phyloP scores from a whole-genome alignment of 163 green algal genomes.

The Trebouxia gelatinosa region DNA sequence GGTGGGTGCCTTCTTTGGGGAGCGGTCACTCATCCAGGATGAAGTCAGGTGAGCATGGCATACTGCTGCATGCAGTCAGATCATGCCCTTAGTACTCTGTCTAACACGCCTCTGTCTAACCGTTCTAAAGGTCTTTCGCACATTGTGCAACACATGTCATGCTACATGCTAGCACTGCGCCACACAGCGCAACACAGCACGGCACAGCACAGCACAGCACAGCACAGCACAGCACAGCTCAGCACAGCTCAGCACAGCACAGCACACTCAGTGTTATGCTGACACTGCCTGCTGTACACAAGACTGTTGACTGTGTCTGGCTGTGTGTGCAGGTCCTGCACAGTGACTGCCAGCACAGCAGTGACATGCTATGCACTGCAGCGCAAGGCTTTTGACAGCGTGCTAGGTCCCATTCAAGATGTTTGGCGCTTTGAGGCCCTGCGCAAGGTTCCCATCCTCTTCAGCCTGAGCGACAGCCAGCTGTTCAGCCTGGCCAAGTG shows the following conservation, averaged over 20 bases:
- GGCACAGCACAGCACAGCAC: no score
- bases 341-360: constrained; percentile 54
- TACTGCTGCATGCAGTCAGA: not conserved
- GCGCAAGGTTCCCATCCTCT: constrained; percentile 81
- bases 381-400: constrained; percentile 65
- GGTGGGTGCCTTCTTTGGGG: constrained; percentile 78
- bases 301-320: constrained; percentile 1
- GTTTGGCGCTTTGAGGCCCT: constrained; percentile 86
- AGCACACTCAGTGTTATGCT: no score
- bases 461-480: constrained; percentile 75
- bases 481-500: constrained; percentile 75
- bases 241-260: no score
- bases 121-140: no score
- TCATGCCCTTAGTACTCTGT: no score
- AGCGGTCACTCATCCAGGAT: constrained; percentile 70
- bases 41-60: constrained; percentile 37
- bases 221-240: no score
- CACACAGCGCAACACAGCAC: no score
- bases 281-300: no score
- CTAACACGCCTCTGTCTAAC: no score
- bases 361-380: constrained; percentile 75
- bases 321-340: not conserved
- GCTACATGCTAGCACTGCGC: no score
- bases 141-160: no score
- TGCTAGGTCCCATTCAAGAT: constrained; percentile 82